Evolutionary conservation across 768 basidiomycete species (phyloP), one percentile per base, ranked within the genome.

Genomic region (Mycena filopes): DNA sequence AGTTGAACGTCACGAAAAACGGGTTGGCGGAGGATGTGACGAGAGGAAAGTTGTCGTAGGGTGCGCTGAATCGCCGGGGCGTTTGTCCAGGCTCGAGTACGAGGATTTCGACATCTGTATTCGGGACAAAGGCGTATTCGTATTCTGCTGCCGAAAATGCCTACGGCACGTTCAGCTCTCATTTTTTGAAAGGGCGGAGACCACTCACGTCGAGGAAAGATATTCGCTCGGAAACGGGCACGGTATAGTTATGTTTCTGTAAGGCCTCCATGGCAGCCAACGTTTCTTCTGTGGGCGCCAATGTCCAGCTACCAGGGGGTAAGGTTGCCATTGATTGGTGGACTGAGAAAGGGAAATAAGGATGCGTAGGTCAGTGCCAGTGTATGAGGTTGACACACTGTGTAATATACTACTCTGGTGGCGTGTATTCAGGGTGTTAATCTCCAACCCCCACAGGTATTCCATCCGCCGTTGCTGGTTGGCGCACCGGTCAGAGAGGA

Each of bases 121-220:
- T n/a, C 26, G 48, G 48, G 10, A 54, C 36, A 25, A 53, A 53
- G 29, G n/a, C 33, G 28, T 45, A 45, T 54, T 36, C 51, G 21
- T 40, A 36, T 70, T 67, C n/a, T n/a, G n/a, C 10, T 3, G 50
- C 50, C 21, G 50, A 28, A 53, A 53, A 53, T 40, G 20, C 50
- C 50, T 38, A 25, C 8, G 12, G 18, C 9, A 40, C 25, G 10
- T 9, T 53, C 33, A 38, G 23, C n/a, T n/a, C n/a, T n/a, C 4
- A n/a, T 4, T 20, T 15, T 29, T 5, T 5, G 10, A 38, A 53
- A 53, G 33, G 4, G 21, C 18, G 4, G 4, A 21, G 33, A 38
- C 25, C 3, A n/a, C 38, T 54, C 38, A 54, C 51, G 7, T 33
- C 23, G 51, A 54, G 40, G 12, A 54, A 54, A 3, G 51, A 54